phyloP scores from a whole-genome alignment of 352 stramenopile species.

The Pythium scleroteichum region DNA sequence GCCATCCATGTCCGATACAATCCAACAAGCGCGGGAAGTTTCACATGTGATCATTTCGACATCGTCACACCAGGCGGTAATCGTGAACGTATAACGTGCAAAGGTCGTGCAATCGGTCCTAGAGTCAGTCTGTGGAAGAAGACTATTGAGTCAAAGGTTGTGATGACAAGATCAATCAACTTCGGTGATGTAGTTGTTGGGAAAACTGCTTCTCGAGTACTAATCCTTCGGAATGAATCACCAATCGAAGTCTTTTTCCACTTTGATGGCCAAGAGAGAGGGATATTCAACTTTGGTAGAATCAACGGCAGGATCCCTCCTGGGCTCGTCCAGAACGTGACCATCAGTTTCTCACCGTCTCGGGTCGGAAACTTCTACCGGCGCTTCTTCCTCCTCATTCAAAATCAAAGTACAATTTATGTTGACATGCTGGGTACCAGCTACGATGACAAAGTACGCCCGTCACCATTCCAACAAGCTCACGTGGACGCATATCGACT shows the following conservation, averaged over 20 bases:
- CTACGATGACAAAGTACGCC: conserved; percentile 87
- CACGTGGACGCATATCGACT: conserved; percentile 88
- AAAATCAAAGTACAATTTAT: conserved; percentile 85
- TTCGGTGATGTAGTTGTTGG: conserved; percentile 88
- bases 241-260: conserved; percentile 72
- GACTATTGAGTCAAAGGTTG: conserved; percentile 70
- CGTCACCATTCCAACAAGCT: conserved; percentile 89
- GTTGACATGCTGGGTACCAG: conserved; percentile 90
- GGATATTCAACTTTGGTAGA: conserved; percentile 87
- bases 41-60: conserved; percentile 91
- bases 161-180: conserved; percentile 79
- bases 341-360: conserved; percentile 78
- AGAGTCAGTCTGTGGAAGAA: conserved; percentile 82
- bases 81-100: conserved; percentile 70
- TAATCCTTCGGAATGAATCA: conserved; percentile 86
- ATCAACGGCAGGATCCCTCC: conserved; percentile 79
- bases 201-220: conserved; percentile 52
- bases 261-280: conserved; percentile 68
- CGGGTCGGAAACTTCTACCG: conserved; percentile 91
- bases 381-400: conserved; percentile 80
- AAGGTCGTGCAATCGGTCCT: conserved; percentile 61
- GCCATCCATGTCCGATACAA: conserved; percentile 78
- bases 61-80: conserved; percentile 90
- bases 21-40: conserved; percentile 80
- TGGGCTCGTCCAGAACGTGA: conserved; percentile 77